These are phyloP conservation scores for Ananas comosus DNA, from an alignment of 176 grass and related monocot species.

Conservation along the genomic window DNA sequence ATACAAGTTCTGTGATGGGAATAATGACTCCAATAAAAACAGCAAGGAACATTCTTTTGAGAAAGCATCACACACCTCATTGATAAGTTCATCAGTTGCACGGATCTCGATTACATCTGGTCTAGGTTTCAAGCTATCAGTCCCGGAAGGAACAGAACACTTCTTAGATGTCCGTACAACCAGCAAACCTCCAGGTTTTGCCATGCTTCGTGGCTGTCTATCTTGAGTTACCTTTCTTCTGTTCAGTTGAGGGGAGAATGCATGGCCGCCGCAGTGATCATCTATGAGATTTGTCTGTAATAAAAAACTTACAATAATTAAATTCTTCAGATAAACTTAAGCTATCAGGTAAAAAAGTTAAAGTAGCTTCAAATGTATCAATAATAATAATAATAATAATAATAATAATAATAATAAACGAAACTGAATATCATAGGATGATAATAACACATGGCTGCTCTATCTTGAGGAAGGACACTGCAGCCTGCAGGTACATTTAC, in stretches of 20 bases:
- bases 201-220: slow-evolving; percentile 20
- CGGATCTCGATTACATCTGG: slow-evolving; percentile 36
- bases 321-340: background rate
- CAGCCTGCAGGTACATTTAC: too few relatives aligned
- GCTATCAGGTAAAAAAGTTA: background rate
- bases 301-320: background rate
- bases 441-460: too few relatives aligned
- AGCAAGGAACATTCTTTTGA: background rate
- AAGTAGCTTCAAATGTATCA: too few relatives aligned
- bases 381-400: too few relatives aligned
- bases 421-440: too few relatives aligned
- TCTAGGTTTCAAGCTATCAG: slow-evolving; percentile 11
- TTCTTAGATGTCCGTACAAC: background rate
- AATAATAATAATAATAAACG: too few relatives aligned
- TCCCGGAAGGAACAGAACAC: slow-evolving; percentile 9
- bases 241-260: slow-evolving; percentile 13
- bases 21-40: background rate
- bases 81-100: slow-evolving; percentile 33
- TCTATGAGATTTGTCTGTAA: background rate
- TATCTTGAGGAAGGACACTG: too few relatives aligned
- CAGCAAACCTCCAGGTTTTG: slow-evolving; percentile 17
- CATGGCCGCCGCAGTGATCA: background rate
- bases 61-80: slow-evolving; percentile 29
- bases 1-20: background rate
- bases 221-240: slow-evolving; percentile 8